Evolutionary conservation across 2,329 filamentous ascomycete species (phyloP).

Genomic region (Massarina eburnea): DNA sequence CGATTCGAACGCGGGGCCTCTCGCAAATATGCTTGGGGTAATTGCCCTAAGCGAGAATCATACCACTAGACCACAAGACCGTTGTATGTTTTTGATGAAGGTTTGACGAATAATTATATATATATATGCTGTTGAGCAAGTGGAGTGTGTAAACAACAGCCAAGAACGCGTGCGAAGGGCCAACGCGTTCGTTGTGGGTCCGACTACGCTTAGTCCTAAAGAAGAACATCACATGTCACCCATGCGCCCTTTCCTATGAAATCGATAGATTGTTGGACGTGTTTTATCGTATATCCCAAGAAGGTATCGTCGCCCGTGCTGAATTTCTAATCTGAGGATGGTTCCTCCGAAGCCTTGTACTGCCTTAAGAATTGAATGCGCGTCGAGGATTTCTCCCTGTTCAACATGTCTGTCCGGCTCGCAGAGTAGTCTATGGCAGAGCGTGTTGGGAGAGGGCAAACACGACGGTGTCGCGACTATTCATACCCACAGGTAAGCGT

Average conservation of each 20-base stretch:
- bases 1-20: conserved; percentile 43
- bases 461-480: conserved; percentile 24
- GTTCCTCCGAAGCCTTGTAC: no score
- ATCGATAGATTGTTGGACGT: no score
- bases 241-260: no score
- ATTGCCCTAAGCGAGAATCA: conserved; percentile 69
- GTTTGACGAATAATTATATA: neutral
- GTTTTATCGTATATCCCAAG: no score
- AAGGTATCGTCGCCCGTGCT: no score
- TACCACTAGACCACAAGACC: conserved; percentile 63
- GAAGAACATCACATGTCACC: no score
- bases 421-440: neutral
- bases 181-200: no score
- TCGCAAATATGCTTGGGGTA: conserved; percentile 29
- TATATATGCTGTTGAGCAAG: neutral
- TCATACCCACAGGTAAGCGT: conserved; percentile 23
- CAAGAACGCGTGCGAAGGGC: neutral
- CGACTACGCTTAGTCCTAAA: no score
- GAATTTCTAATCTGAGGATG: no score
- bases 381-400: no score
- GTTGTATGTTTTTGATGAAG: neutral
- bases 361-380: no score
- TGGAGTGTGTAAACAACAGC: neutral
- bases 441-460: neutral
- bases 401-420: no score